These are phyloP conservation scores for Candida wancherniae DNA, from an alignment of 805 yeast genomes.

Conservation along the genomic window DNA sequence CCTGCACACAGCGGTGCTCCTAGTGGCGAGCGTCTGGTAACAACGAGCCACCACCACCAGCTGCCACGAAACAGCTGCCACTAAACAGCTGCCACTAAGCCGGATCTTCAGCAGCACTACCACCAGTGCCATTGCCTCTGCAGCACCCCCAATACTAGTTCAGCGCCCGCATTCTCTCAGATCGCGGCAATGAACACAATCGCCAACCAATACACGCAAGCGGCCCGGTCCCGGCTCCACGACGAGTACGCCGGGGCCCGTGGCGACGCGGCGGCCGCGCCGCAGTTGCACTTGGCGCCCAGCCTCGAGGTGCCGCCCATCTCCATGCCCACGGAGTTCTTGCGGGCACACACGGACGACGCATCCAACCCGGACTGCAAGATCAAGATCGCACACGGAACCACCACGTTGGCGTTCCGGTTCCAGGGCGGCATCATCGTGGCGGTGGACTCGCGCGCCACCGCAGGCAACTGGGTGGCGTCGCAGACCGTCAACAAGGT, in stretches of 20 bases:
- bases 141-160: neutral
- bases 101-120: too few relatives aligned
- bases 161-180: neutral
- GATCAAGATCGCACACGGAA: conserved; percentile 97
- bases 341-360: conserved; percentile 98
- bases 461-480: conserved; percentile 97
- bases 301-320: conserved; percentile 73
- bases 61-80: too few relatives aligned
- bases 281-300: conserved; percentile 47
- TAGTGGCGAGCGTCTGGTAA: too few relatives aligned
- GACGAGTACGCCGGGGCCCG: conserved; percentile 28
- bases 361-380: conserved; percentile 87
- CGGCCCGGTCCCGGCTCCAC: conserved; percentile 23
- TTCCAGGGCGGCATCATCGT: conserved; percentile 93
- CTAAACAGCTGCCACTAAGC: too few relatives aligned
- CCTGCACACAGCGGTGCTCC: too few relatives aligned
- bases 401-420: conserved; percentile 96
- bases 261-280: conserved; percentile 16
- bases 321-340: conserved; percentile 82
- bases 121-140: too few relatives aligned
- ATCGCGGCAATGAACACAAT: conserved; percentile 34
- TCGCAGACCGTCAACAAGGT: conserved; percentile 97
- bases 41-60: too few relatives aligned
- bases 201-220: conserved; percentile 33
- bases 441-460: conserved; percentile 97